Conservation (phyloP, 225 moss, liverwort and hornwort genomes). For the Sphagnum tenellum region DNA sequence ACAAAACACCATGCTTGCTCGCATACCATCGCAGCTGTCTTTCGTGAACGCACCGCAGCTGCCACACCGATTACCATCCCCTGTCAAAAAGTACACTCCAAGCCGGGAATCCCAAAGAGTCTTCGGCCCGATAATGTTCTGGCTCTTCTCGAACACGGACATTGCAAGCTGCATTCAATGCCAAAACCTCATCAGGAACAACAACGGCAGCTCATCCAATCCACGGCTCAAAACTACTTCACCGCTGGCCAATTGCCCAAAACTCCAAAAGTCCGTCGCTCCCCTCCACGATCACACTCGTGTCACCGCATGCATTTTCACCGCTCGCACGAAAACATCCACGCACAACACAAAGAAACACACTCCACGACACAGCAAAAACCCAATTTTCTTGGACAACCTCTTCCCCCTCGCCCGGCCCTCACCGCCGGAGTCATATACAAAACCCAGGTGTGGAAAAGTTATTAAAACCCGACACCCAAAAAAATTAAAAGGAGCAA, state of each 20-base stretch:
- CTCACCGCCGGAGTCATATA: too few species aligned
- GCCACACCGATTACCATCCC: conserved; percentile 21
- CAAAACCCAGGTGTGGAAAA: too few species aligned
- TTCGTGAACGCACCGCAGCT: conserved; percentile 35
- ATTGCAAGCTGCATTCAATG: conserved; percentile 25
- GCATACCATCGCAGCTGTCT: conserved; percentile 40
- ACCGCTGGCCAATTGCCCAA: neutral
- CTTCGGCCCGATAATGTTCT: conserved; percentile 14
- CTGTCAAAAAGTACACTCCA: conserved; percentile 28
- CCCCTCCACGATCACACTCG: neutral
- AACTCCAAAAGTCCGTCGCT: neutral
- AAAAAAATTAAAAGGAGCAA: neutral
- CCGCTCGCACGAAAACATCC: neutral
- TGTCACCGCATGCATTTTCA: too few species aligned
- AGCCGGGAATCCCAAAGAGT: conserved; percentile 44
- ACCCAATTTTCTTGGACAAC: too few species aligned
- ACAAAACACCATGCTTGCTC: neutral
- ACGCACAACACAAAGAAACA: neutral
- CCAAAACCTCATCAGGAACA: conserved; percentile 2
- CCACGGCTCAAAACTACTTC: neutral
- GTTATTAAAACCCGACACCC: neutral
- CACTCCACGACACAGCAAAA: too few species aligned
- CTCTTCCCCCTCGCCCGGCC: too few species aligned
- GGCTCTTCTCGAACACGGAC: conserved; percentile 31
- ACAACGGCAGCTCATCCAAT: neutral